Evolutionary conservation across 352 stramenopile genomes (phyloP), one percentile per base, ranked within the genome.

Genomic region (Globisporangium cederbergense): DNA sequence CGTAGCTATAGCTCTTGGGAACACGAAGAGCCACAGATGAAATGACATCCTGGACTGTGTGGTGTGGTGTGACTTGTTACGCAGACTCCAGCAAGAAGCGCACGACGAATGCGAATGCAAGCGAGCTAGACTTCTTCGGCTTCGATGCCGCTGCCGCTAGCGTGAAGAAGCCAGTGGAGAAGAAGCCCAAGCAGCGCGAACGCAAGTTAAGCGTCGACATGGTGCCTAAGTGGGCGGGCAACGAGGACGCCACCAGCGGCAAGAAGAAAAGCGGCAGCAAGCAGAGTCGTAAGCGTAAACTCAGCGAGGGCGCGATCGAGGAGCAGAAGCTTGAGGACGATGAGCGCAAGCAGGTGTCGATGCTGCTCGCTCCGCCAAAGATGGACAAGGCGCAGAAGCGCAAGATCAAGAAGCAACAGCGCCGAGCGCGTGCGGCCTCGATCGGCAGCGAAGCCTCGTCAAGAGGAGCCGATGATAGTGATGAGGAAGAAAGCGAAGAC

Each of bases 41-140:
- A 56, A 3, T 56, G 16, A 56, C 50, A 13, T 42, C 42, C 22
- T n/a, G 49, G 30, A 47, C 30, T 66, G 50, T 57, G 18, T 64
- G 40, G 3, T 18, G 56, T 40, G 57, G 6, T 14, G 56, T 40
- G 57, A 5, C 11, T 20, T 36, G 34, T 66, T 18, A 22, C 72
- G 56, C 62, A 52, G 25, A 53, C 30, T 46, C 42, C 58, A 65
- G 56, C 18, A 73, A 67, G 13, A 68, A 63, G 62, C 45, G 11
- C 0, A 52, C 58, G 34, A 75, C 76, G 61, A 66, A 58, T 0
- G 62, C 64, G 13, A 65, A 75, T 16, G 67, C 67, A 14, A 81
- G 85, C 40, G 82, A 88, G 51, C 64, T 93, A 47, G 84, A 93
- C 62, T 93, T 93, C 66, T 93, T 93, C 64, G 84, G 84, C 60